These are phyloP conservation scores for Plasmodium fragile DNA, from an alignment of 169 alveolate genomes.

Conservation along the genomic window DNA sequence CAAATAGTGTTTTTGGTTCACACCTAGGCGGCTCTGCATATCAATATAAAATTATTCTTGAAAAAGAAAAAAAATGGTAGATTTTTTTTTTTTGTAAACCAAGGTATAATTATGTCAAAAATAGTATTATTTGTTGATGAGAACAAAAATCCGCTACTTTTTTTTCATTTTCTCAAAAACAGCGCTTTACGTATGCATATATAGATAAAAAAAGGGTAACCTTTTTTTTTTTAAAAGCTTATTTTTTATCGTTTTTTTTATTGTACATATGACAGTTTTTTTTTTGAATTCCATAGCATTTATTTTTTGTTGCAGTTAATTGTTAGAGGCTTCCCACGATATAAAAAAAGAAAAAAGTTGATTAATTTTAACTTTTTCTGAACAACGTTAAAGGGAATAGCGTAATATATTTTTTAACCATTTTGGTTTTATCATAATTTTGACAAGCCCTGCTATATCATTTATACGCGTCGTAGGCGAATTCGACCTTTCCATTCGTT, in stretches of 20 bases:
- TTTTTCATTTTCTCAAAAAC: neutral
- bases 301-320: neutral
- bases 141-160: neutral
- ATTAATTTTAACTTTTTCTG: neutral
- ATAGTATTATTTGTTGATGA: neutral
- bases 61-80: too few relatives aligned
- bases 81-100: too few relatives aligned
- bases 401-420: neutral
- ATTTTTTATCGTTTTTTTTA: too few relatives aligned
- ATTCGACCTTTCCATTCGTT: neutral
- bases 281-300: neutral
- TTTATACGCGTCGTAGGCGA: neutral
- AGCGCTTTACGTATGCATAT: neutral
- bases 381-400: too few relatives aligned
- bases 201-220: neutral
- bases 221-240: neutral
- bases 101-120: too few relatives aligned
- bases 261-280: too few relatives aligned
- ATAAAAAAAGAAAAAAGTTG: neutral
- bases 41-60: too few relatives aligned
- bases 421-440: neutral
- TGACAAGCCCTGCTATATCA: neutral
- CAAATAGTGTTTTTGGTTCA: neutral
- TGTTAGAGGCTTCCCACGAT: neutral
- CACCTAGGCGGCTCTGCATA: neutral